These are phyloP conservation scores for Bromus sterilis DNA, from an alignment of 176 grass and related monocot genomes.

Conservation along the genomic window DNA sequence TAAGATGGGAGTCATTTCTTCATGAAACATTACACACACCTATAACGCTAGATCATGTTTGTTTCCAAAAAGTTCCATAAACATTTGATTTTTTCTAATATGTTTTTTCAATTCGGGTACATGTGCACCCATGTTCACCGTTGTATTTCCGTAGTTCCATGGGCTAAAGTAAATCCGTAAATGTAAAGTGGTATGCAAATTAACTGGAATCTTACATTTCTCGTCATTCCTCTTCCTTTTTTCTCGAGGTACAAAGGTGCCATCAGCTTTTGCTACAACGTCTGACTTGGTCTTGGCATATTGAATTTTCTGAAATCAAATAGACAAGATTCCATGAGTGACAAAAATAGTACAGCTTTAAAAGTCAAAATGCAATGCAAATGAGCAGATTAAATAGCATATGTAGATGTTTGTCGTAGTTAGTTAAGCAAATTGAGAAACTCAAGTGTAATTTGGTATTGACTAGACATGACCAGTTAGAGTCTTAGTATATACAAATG, in stretches of 20 bases:
- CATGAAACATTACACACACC: no score
- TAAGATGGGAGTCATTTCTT: no score
- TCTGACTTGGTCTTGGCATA: conserved; percentile 99
- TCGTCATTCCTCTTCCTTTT: conserved; percentile 77
- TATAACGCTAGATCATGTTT: no score
- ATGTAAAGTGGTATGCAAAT: conserved; percentile 3
- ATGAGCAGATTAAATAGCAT: not conserved
- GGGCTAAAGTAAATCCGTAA: not conserved
- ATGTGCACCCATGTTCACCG: no score
- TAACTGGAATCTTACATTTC: conserved; percentile 42
- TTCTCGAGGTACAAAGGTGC: conserved; percentile 85
- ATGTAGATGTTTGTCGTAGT: not conserved
- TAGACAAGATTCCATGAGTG: conserved; percentile 18
- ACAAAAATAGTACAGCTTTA: conserved; percentile 3
- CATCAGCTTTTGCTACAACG: conserved; percentile 84
- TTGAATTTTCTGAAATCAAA: conserved; percentile 76
- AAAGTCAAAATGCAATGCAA: conserved; percentile 1
- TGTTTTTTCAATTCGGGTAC: no score
- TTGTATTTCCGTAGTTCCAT: no score
- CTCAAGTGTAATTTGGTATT: not conserved
- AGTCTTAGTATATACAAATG: not conserved
- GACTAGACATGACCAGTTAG: not conserved
- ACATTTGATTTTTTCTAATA: no score
- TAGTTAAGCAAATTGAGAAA: not conserved
- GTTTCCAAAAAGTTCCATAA: no score